phyloP scores from a whole-genome alignment of 2,329 filamentous ascomycete genomes.

The Trichoderma asperellum region DNA sequence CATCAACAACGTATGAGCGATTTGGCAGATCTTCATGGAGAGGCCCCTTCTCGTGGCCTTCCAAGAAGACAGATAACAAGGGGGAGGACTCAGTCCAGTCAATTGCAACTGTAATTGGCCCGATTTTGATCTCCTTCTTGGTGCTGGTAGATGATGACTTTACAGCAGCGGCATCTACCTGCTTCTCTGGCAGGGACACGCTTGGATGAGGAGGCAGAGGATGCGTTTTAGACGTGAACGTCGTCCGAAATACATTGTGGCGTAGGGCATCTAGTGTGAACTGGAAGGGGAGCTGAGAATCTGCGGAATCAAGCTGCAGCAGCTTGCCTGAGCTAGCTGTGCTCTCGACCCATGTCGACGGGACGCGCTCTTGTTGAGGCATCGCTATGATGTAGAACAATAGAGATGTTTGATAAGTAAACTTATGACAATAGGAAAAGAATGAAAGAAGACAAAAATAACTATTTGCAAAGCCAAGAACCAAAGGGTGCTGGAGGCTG shows the following conservation, averaged over 20 bases:
- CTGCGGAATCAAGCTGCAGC: slow-evolving; percentile 34
- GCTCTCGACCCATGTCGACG: slow-evolving; percentile 37
- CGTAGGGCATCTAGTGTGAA: slow-evolving; percentile 68
- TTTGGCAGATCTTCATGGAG: slow-evolving; percentile 66
- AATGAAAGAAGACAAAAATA: not conserved
- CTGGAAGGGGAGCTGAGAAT: slow-evolving; percentile 47
- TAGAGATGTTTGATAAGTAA: not conserved
- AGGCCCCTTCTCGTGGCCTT: slow-evolving; percentile 47
- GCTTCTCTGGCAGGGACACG: slow-evolving; percentile 47
- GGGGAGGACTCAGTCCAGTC: slow-evolving; percentile 61
- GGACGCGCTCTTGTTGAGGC: slow-evolving; percentile 41
- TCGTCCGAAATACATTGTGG: slow-evolving; percentile 68
- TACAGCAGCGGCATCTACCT: slow-evolving; percentile 37
- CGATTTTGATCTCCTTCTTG: slow-evolving; percentile 50
- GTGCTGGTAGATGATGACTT: slow-evolving; percentile 33
- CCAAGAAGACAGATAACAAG: slow-evolving; percentile 58
- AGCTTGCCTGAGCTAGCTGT: slow-evolving; percentile 31
- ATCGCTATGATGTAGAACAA: slow-evolving; percentile 11
- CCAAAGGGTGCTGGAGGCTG: not conserved
- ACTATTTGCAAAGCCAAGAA: not conserved
- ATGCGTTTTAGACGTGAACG: slow-evolving; percentile 65
- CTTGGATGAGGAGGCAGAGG: slow-evolving; percentile 69
- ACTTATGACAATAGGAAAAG: not conserved
- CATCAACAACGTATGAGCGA: slow-evolving; percentile 68
- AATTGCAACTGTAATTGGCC: slow-evolving; percentile 56